These are phyloP conservation scores for Acanthamoeba healyi DNA, from an alignment of 208 protist species.

Conservation along the genomic window DNA sequence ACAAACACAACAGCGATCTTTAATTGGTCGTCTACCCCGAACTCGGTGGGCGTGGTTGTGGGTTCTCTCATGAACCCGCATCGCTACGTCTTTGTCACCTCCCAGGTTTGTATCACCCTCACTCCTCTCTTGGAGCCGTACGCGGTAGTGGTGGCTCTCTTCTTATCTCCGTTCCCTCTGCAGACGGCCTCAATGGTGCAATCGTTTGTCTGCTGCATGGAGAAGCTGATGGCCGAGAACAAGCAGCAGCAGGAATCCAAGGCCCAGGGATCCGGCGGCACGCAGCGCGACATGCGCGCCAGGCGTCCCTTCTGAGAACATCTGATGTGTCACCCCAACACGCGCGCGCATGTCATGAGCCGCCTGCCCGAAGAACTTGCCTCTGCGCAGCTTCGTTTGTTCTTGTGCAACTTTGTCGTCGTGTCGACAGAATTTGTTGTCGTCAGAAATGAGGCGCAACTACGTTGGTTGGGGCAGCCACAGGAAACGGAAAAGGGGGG, in stretches of 20 bases:
- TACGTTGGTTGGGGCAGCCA: too few species aligned
- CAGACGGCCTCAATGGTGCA: not conserved
- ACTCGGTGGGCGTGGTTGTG: constrained; percentile 18
- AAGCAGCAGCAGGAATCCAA: constrained; percentile 6
- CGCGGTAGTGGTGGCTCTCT: not conserved
- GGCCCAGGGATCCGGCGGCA: not conserved
- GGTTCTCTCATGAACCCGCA: constrained; percentile 34
- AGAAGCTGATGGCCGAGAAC: not conserved
- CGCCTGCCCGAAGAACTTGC: not conserved
- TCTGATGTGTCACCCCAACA: not conserved
- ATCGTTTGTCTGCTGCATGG: not conserved
- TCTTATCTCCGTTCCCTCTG: not conserved
- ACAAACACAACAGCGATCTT: not conserved
- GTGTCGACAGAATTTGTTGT: not conserved
- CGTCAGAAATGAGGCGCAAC: too few species aligned
- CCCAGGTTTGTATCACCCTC: not conserved
- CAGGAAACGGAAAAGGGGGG: not conserved
- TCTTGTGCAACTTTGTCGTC: not conserved
- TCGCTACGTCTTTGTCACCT: constrained; percentile 15
- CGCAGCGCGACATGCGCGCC: not conserved
- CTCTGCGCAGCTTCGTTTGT: not conserved
- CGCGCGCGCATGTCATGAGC: too few species aligned
- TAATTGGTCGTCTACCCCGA: not conserved
- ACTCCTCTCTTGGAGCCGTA: not conserved
- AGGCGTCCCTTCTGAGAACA: not conserved